Conservation (phyloP, 202 grass and related monocot species). For the Brachypodium distachyon region DNA sequence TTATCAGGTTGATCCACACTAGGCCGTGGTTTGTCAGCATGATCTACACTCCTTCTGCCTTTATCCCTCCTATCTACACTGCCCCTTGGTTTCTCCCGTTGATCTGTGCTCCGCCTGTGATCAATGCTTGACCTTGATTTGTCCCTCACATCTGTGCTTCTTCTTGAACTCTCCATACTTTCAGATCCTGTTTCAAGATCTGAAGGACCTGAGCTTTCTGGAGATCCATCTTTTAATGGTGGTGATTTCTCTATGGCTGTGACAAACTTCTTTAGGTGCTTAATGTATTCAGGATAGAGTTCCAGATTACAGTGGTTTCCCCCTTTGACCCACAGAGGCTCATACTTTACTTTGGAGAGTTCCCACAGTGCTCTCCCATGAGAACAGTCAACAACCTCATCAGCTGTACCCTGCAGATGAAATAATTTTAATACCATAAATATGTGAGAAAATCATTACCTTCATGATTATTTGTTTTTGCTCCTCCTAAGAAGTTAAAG, state of each 20-base stretch:
- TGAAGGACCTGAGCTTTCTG: conserved; percentile 37
- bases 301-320: conserved; percentile 78
- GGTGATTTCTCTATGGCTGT: conserved; percentile 50
- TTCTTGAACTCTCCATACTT: conserved; percentile 45
- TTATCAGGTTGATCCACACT: conserved; percentile 61
- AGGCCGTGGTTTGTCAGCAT: conserved; percentile 51
- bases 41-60: conserved; percentile 58
- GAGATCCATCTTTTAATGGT: conserved; percentile 34
- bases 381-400: conserved; percentile 69
- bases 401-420: conserved; percentile 51
- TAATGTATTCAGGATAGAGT: conserved; percentile 63
- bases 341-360: conserved; percentile 66
- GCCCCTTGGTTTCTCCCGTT: conserved; percentile 51
- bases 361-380: conserved; percentile 70
- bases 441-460: not conserved
- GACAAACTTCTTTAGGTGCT: conserved; percentile 68
- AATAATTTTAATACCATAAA: not conserved
- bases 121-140: conserved; percentile 67
- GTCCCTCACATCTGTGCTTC: conserved; percentile 53
- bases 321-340: conserved; percentile 68
- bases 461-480: too few species aligned
- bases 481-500: too few species aligned
- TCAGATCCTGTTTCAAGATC: conserved; percentile 52
- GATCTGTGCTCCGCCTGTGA: conserved; percentile 35
- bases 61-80: conserved; percentile 61